Percentiles rank a stretch among this genome's conserved stretches.
Conservation (phyloP, 805 yeast genomes). For the Starmerella potacharoeniae region DNA sequence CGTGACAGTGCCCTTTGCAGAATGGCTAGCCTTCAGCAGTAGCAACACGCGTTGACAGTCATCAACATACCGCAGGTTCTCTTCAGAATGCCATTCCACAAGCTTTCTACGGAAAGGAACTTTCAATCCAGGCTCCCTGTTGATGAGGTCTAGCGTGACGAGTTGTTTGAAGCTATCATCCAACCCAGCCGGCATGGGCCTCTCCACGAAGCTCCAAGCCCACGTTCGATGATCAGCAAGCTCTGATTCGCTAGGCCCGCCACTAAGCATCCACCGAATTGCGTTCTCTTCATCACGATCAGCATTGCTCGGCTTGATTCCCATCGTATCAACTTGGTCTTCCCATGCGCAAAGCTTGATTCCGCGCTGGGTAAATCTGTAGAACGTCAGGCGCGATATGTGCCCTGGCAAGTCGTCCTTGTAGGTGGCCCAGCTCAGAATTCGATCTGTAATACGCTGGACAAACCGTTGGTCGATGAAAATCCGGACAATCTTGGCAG, state of each 20-base stretch:
- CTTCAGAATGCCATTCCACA: constrained; percentile 7
- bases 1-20: constrained; percentile 4
- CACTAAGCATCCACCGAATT: background rate
- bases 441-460: constrained; percentile 9
- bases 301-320: background rate
- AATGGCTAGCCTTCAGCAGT: background rate
- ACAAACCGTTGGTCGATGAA: constrained; percentile 29
- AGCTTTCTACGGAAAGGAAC: constrained; percentile 13
- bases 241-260: background rate
- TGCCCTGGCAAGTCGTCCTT: background rate
- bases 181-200: background rate
- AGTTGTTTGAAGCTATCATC: constrained; percentile 2
- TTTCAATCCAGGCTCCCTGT: constrained; percentile 18
- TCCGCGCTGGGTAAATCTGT: constrained; percentile 19
- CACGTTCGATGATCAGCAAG: constrained; percentile 2
- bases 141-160: constrained; percentile 3
- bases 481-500: constrained; percentile 12
- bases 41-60: background rate
- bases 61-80: constrained; percentile 12
- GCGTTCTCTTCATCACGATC: background rate
- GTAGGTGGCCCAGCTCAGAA: constrained; percentile 8
- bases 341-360: constrained; percentile 13
- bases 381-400: constrained; percentile 8
- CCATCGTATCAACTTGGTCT: background rate
- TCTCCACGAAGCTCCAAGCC: constrained; percentile 9